phyloP scores from a whole-genome alignment of 2,329 filamentous ascomycete species.

The Chrysosporium queenslandicum region DNA sequence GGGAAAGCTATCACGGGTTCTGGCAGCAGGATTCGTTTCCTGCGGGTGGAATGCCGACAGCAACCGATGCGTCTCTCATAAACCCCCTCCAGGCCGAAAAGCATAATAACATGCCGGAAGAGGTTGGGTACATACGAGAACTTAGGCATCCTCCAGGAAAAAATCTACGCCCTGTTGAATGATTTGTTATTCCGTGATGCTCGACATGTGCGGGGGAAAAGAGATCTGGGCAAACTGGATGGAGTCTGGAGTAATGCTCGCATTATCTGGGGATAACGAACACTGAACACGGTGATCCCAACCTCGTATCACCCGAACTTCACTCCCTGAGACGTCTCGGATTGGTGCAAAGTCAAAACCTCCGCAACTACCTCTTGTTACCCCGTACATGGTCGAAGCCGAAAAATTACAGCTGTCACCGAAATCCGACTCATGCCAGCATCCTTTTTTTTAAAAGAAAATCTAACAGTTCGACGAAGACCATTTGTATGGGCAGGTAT shows the following conservation, averaged over 20 bases:
- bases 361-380: background rate
- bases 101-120: too few relatives aligned
- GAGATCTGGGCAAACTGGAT: too few relatives aligned
- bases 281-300: background rate
- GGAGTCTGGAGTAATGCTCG: too few relatives aligned
- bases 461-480: too few relatives aligned
- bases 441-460: too few relatives aligned
- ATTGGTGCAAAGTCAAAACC: background rate
- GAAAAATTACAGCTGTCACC: background rate
- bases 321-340: background rate
- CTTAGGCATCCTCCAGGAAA: too few relatives aligned
- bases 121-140: too few relatives aligned
- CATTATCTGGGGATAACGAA: too few relatives aligned
- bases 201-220: background rate
- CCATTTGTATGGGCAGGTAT: too few relatives aligned
- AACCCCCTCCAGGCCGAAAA: constrained; percentile 1
- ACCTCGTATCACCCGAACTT: background rate
- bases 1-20: background rate
- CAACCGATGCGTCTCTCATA: constrained; percentile 1
- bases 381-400: background rate
- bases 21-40: background rate
- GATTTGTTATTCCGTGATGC: background rate
- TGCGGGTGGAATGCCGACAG: background rate
- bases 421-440: background rate
- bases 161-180: background rate